A percentile compares a stretch with the other conserved stretches of the same genome.
Evolutionary conservation across 768 basidiomycete genomes (phyloP).

Genomic region (Cytidiella melzeri): DNA sequence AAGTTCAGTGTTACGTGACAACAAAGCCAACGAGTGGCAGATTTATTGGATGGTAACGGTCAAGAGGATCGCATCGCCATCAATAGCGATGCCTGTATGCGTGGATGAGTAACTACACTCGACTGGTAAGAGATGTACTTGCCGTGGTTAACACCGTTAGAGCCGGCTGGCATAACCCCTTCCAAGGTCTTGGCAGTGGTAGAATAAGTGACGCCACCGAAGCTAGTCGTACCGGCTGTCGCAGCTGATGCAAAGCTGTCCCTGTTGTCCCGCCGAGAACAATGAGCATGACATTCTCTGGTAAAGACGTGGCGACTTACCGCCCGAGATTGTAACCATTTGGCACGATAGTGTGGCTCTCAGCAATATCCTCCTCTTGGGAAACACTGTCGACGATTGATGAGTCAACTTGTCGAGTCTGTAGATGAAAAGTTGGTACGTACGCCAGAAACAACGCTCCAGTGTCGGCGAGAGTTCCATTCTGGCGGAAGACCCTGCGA

Average conservation of each 20-base stretch:
- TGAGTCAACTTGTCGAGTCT: neutral
- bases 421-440: slow-evolving; percentile 15
- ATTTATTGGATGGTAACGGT: slow-evolving; percentile 36
- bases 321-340: slow-evolving; percentile 47
- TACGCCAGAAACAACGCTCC: slow-evolving; percentile 55
- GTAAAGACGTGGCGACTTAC: slow-evolving; percentile 18
- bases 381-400: slow-evolving; percentile 33
- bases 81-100: slow-evolving; percentile 42
- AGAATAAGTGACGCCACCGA: slow-evolving; percentile 39
- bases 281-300: neutral
- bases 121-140: slow-evolving; percentile 1
- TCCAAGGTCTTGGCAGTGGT: slow-evolving; percentile 39
- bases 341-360: slow-evolving; percentile 38
- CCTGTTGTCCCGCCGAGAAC: slow-evolving; percentile 16
- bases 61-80: slow-evolving; percentile 44
- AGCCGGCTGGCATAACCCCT: slow-evolving; percentile 45
- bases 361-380: slow-evolving; percentile 34
- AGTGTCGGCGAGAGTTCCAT: slow-evolving; percentile 44
- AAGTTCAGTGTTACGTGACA: too few species aligned
- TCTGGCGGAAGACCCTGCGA: slow-evolving; percentile 49
- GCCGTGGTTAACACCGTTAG: slow-evolving; percentile 44
- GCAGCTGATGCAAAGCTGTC: slow-evolving; percentile 34
- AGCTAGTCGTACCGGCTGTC: slow-evolving; percentile 31
- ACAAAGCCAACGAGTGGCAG: neutral
- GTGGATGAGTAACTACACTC: neutral